Conservation (phyloP, 768 basidiomycete species). For the Ramaria sp. region DNA sequence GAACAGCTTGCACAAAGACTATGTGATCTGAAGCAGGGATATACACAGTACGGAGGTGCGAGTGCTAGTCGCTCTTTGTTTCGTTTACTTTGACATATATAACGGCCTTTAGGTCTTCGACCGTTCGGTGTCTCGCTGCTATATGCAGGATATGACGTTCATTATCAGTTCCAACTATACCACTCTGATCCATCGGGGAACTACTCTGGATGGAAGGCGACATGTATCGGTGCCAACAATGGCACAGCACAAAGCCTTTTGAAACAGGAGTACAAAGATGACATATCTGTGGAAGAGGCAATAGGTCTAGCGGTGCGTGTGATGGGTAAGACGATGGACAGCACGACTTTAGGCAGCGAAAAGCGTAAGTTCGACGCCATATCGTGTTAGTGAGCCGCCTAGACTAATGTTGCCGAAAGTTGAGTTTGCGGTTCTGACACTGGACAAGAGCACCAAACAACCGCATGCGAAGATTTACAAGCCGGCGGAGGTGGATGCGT, state of each 20-base stretch:
- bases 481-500: constrained; percentile 77
- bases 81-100: not conserved
- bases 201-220: constrained; percentile 97
- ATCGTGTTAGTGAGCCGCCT: not conserved
- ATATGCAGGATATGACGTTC: constrained; percentile 93
- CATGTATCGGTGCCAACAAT: constrained; percentile 97
- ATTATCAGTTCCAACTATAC: constrained; percentile 95
- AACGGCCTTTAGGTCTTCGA: constrained; percentile 59
- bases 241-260: constrained; percentile 90
- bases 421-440: constrained; percentile 89
- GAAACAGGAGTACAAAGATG: constrained; percentile 98
- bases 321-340: constrained; percentile 99
- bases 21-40: constrained; percentile 97
- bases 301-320: constrained; percentile 85
- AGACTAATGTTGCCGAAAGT: constrained; percentile 36
- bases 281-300: constrained; percentile 82
- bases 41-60: constrained; percentile 91
- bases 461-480: constrained; percentile 89
- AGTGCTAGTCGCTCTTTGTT: not conserved
- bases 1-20: constrained; percentile 88
- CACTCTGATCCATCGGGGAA: constrained; percentile 98
- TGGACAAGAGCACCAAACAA: constrained; percentile 64
- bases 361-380: constrained; percentile 62
- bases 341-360: constrained; percentile 91
- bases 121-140: constrained; percentile 97